Conservation (phyloP, 2,329 filamentous ascomycete genomes). For the Lachnellula occidentalis region DNA sequence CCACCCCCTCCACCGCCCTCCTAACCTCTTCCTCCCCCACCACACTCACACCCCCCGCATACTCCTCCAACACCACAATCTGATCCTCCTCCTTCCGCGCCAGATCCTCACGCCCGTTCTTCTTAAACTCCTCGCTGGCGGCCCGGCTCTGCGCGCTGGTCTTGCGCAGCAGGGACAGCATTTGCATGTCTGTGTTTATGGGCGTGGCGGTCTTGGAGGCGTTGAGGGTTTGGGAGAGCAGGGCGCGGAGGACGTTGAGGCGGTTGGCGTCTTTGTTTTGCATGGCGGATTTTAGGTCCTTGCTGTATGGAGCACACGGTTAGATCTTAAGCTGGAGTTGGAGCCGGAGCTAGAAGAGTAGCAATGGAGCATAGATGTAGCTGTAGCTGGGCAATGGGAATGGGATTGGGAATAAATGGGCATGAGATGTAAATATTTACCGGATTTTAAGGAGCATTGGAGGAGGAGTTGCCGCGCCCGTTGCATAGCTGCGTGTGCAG, state of each 20-base stretch:
- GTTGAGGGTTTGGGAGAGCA: slow-evolving; percentile 68
- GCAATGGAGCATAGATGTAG: no score
- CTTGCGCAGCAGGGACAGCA: slow-evolving; percentile 63
- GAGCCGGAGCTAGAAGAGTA: not conserved
- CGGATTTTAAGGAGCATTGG: slow-evolving; percentile 34
- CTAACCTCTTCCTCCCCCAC: slow-evolving; percentile 55
- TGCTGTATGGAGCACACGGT: slow-evolving; percentile 17
- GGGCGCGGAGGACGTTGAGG: slow-evolving; percentile 60
- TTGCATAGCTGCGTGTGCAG: slow-evolving; percentile 25
- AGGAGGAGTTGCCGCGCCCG: slow-evolving; percentile 23
- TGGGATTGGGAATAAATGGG: no score
- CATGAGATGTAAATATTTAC: slow-evolving; percentile 16
- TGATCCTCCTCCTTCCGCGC: slow-evolving; percentile 65
- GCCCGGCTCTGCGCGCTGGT: slow-evolving; percentile 52
- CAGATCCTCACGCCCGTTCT: slow-evolving; percentile 61
- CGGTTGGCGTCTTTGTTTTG: slow-evolving; percentile 57
- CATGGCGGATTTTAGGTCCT: slow-evolving; percentile 62
- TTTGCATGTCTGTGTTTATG: slow-evolving; percentile 63
- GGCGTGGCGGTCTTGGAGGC: slow-evolving; percentile 67
- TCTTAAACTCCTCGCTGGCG: slow-evolving; percentile 57
- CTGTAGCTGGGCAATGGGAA: not conserved
- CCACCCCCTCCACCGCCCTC: slow-evolving; percentile 48
- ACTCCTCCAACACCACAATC: slow-evolving; percentile 59
- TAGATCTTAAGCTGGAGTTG: no score
- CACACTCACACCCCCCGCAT: slow-evolving; percentile 52